Percentiles rank a stretch among this genome's conserved stretches.
phyloP scores from a whole-genome alignment of 768 basidiomycete species.

The Megacollybia marginata region DNA sequence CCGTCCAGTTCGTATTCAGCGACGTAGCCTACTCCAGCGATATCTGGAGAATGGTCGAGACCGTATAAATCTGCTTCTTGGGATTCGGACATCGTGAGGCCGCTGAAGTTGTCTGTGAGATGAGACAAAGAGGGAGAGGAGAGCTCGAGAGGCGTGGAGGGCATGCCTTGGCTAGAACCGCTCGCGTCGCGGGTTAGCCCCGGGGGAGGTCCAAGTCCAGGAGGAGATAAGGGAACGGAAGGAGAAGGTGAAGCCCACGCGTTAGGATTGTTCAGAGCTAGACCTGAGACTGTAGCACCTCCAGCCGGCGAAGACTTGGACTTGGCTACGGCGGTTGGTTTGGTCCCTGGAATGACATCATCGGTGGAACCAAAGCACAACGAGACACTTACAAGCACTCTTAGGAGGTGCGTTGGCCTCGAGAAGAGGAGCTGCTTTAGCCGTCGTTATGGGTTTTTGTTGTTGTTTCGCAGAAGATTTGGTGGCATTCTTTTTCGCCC shows the following conservation, averaged over 20 bases:
- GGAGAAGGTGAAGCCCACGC: constrained; percentile 1
- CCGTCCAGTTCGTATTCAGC: constrained; percentile 16
- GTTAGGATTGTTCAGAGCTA: not conserved
- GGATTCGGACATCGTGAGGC: constrained; percentile 16
- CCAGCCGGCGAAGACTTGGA: not conserved
- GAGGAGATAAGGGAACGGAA: not conserved
- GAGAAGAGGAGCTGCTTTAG: constrained; percentile 1
- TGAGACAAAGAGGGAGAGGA: not conserved
- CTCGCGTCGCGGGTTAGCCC: not conserved
- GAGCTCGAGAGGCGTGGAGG: not conserved
- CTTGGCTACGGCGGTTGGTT: constrained; percentile 9
- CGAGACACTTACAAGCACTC: not conserved
- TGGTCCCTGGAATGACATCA: constrained; percentile 10
- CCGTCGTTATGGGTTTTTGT: constrained; percentile 4
- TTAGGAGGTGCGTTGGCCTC: constrained; percentile 7
- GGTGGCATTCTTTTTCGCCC: constrained; percentile 9
- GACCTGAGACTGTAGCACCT: not conserved
- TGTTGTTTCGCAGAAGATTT: not conserved
- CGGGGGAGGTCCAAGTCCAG: not conserved
- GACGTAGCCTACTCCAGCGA: constrained; percentile 10
- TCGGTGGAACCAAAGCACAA: not conserved
- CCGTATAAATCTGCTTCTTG: constrained; percentile 17
- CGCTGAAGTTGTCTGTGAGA: constrained; percentile 10
- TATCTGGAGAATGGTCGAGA: constrained; percentile 2
- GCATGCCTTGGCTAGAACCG: not conserved